Percentiles rank a stretch among this genome's conserved stretches.
These are phyloP conservation scores for Debaryomyces sp. DNA, from an alignment of 1,139 yeast genomes.

Conservation along the genomic window DNA sequence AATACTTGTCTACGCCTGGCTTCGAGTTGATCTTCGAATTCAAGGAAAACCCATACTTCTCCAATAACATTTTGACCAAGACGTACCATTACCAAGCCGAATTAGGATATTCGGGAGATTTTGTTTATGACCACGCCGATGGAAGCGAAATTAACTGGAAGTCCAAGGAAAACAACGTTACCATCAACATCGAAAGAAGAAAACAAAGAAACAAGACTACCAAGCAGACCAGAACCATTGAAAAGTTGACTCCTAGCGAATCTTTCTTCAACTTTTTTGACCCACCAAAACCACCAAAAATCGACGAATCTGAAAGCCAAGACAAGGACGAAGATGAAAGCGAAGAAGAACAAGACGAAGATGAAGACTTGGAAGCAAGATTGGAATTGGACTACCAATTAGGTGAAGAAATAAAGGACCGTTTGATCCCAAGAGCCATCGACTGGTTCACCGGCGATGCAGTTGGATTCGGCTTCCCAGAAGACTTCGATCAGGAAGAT, in stretches of 20 bases:
- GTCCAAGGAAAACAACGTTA: slow-evolving; percentile 77
- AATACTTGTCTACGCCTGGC: slow-evolving; percentile 87
- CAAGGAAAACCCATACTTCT: slow-evolving; percentile 74
- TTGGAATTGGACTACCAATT: slow-evolving; percentile 92
- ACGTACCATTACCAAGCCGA: slow-evolving; percentile 94
- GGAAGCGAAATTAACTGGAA: slow-evolving; percentile 88
- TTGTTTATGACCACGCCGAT: slow-evolving; percentile 95
- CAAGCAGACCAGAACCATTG: slow-evolving; percentile 94
- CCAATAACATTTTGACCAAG: slow-evolving; percentile 72
- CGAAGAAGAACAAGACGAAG: slow-evolving; percentile 60
- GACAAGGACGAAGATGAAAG: slow-evolving; percentile 34
- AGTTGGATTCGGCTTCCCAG: slow-evolving; percentile 57
- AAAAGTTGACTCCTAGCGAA: slow-evolving; percentile 88
- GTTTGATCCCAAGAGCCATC: slow-evolving; percentile 91
- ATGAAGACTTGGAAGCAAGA: slow-evolving; percentile 78
- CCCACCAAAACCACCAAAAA: slow-evolving; percentile 81
- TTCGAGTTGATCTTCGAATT: slow-evolving; percentile 86
- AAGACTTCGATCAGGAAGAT: slow-evolving; percentile 49
- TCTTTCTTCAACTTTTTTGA: slow-evolving; percentile 95
- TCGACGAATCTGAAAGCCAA: slow-evolving; percentile 46
- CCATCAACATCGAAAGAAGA: slow-evolving; percentile 87
- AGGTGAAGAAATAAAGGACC: slow-evolving; percentile 96
- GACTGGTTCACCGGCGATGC: slow-evolving; percentile 99
- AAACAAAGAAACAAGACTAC: slow-evolving; percentile 98
- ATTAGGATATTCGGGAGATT: slow-evolving; percentile 93